Evolutionary conservation across 169 alveolate species (phyloP), one percentile per base, ranked within the genome.

Genomic region (Theileria equi): DNA sequence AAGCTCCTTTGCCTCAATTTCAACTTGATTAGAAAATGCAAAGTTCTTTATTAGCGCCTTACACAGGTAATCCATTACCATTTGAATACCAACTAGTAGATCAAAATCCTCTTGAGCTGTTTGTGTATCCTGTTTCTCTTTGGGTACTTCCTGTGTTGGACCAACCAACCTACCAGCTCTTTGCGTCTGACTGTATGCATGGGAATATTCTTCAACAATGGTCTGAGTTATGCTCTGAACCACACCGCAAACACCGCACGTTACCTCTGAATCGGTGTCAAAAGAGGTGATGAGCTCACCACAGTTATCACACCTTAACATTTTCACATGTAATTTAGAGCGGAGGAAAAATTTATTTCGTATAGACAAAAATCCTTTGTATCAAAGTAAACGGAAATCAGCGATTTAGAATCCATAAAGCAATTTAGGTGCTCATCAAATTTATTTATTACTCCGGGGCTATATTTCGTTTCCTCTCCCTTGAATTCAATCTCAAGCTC

Each of bases 171-270:
- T 49, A 0, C 80, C 72, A 6, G 52, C 23, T 50, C 34, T 65
- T 58, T 61, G 58, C 31, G 83, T 43, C 61, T 73, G 74, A 19
- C 67, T 26, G 43, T 73, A 73, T 25, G 57, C 52, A 5, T 55
- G 60, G 6, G 77, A 50, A 43, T 52, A 73, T 28, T 38, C 77
- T 19, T 73, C 83, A 10, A 59, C 59, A 19, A 58, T 43, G 5
- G 78, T 63, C 32, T 73, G 78, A 0, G 83, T 34, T 28, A 21
- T 57, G 44, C 3, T 58, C 49, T 62, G 83, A 7, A 73, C 58
- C 35, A 73, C 83, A 61, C 83, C 83, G 31, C 83, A 73, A 1
- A 62, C 53, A 3, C 44, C 50, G 38, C 83, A 73, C 5, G 78
- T 73, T 16, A 63, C 40, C 3, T 49, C 83, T 4, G 57, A 66